Percentiles rank a stretch among this genome's conserved stretches.
These are phyloP conservation scores for Rhododendron griersonianum DNA, from an alignment of 148 eudicot genomes.

Conservation along the genomic window DNA sequence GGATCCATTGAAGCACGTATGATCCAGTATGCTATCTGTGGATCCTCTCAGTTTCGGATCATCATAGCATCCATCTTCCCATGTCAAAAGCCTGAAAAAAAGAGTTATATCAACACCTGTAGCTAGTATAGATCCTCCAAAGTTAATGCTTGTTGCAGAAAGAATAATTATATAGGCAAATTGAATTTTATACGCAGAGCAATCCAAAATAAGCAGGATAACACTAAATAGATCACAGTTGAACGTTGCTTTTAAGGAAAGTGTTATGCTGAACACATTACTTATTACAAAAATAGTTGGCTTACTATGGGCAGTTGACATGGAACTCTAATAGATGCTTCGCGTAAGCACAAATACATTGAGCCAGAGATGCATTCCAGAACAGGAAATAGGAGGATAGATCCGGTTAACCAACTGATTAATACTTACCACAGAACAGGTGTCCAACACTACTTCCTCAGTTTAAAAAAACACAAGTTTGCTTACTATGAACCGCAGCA, in stretches of 20 bases:
- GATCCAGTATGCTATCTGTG: conserved; percentile 21
- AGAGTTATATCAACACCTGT: neutral
- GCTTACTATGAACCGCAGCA: neutral
- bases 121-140: neutral
- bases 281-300: neutral
- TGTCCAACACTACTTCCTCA: neutral
- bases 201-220: neutral
- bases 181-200: neutral
- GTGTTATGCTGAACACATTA: neutral
- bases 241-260: neutral
- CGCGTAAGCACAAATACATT: neutral
- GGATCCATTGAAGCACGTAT: conserved; percentile 17
- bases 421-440: neutral
- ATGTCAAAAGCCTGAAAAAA: conserved; percentile 51
- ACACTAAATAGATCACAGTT: neutral
- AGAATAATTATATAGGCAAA: neutral
- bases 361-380: neutral
- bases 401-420: neutral
- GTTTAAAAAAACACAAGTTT: neutral
- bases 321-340: neutral
- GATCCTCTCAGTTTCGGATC: conserved; percentile 21
- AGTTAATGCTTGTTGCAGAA: neutral
- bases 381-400: neutral
- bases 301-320: neutral
- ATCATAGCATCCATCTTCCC: conserved; percentile 71